Conservation (phyloP, 345 rosid species). For the Eucalyptus rudis region DNA sequence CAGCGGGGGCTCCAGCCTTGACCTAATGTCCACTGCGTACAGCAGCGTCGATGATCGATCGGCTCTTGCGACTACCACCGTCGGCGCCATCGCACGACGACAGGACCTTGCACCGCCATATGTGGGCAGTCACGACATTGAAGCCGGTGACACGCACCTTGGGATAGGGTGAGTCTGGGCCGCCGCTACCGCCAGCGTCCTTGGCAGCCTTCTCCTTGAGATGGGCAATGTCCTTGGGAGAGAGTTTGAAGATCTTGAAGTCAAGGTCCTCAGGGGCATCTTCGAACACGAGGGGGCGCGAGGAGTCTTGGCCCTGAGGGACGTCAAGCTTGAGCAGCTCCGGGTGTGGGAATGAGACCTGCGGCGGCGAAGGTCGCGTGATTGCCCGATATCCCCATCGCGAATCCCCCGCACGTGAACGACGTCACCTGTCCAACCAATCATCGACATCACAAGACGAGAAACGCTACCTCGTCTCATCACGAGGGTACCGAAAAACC, state of each 20-base stretch:
- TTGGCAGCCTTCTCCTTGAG: constrained; percentile 63
- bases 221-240: constrained; percentile 16
- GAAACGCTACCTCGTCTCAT: not conserved
- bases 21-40: constrained; percentile 68
- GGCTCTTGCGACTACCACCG: not conserved
- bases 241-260: constrained; percentile 55
- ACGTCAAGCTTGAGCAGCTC: constrained; percentile 40
- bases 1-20: constrained; percentile 47
- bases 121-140: constrained; percentile 51
- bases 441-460: not conserved
- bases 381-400: constrained; percentile 52
- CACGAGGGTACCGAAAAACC: not conserved
- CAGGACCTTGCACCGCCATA: constrained; percentile 78
- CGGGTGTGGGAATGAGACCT: constrained; percentile 59
- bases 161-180: not conserved
- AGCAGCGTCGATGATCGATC: constrained; percentile 50
- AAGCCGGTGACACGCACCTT: constrained; percentile 28
- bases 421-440: constrained; percentile 42
- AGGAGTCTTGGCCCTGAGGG: constrained; percentile 1
- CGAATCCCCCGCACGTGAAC: constrained; percentile 77
- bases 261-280: constrained; percentile 37
- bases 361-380: constrained; percentile 59
- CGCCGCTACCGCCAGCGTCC: not conserved
- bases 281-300: constrained; percentile 26
- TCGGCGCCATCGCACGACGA: not conserved